These are phyloP conservation scores for Suhomyces panamericanus DNA, from an alignment of 1,139 yeast genomes.

Conservation along the genomic window DNA sequence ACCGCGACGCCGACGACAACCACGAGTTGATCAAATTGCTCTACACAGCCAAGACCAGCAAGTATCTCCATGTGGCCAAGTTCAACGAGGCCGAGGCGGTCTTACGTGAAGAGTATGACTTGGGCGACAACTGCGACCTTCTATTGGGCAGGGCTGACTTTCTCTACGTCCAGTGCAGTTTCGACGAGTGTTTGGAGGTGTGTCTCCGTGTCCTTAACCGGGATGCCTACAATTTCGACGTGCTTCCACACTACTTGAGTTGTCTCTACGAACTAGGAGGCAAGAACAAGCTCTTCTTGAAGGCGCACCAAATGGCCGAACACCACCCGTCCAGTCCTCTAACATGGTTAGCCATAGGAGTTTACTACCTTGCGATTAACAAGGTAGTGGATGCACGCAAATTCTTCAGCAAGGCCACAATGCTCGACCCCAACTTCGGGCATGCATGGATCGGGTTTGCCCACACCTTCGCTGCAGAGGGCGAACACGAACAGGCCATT, in stretches of 20 bases:
- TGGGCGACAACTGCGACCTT: conserved; percentile 70
- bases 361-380: conserved; percentile 76
- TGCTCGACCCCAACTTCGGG: conserved; percentile 85
- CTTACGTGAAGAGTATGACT: conserved; percentile 68
- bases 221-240: conserved; percentile 72
- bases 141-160: conserved; percentile 70
- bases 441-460: conserved; percentile 99
- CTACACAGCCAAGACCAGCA: conserved; percentile 75
- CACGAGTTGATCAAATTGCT: conserved; percentile 75
- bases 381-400: conserved; percentile 82
- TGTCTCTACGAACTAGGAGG: conserved; percentile 85
- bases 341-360: conserved; percentile 92
- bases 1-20: conserved; percentile 75
- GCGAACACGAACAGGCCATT: conserved; percentile 98
- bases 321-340: conserved; percentile 78
- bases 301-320: conserved; percentile 87
- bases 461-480: conserved; percentile 95
- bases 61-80: conserved; percentile 60
- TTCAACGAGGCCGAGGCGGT: conserved; percentile 67
- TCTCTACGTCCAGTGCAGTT: conserved; percentile 74
- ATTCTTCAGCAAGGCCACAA: conserved; percentile 85
- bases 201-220: conserved; percentile 65
- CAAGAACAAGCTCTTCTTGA: conserved; percentile 72
- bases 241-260: conserved; percentile 78
- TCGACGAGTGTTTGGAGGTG: conserved; percentile 69